Conservation (phyloP, 1,284 basidiomycete genomes). For the Kwoniella shivajii region DNA sequence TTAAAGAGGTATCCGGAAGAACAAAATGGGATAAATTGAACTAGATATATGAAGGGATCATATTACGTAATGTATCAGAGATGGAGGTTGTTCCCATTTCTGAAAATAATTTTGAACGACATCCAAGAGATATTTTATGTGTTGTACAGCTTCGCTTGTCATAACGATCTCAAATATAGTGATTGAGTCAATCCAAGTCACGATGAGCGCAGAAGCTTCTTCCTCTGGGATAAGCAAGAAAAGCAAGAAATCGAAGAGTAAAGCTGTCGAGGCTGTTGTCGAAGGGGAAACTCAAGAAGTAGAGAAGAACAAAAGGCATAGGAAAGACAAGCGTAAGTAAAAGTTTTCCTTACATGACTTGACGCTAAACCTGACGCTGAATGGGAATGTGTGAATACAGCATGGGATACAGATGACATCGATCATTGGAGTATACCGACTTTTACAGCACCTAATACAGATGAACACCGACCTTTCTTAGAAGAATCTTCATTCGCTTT, state of each 20-base stretch:
- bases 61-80: too few relatives aligned
- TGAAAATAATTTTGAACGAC: too few relatives aligned
- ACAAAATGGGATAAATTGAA: too few relatives aligned
- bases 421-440: slow-evolving; percentile 96
- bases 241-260: slow-evolving; percentile 26
- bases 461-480: slow-evolving; percentile 64
- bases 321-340: slow-evolving; percentile 83
- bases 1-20: too few relatives aligned
- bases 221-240: slow-evolving; percentile 23
- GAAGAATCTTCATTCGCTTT: slow-evolving; percentile 98
- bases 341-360: not conserved
- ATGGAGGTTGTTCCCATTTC: too few relatives aligned
- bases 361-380: not conserved
- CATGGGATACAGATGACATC: slow-evolving; percentile 98
- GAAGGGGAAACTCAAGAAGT: slow-evolving; percentile 26
- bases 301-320: slow-evolving; percentile 82
- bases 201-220: slow-evolving; percentile 38
- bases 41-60: too few relatives aligned
- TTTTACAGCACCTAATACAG: slow-evolving; percentile 69
- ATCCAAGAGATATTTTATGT: too few relatives aligned
- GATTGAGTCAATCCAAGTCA: not conserved
- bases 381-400: slow-evolving; percentile 54
- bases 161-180: not conserved
- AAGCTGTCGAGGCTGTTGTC: slow-evolving; percentile 16
- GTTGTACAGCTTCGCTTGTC: too few relatives aligned